Conservation (phyloP, 2,329 filamentous ascomycete species). For the Cylindrodendrum hubeiense region DNA sequence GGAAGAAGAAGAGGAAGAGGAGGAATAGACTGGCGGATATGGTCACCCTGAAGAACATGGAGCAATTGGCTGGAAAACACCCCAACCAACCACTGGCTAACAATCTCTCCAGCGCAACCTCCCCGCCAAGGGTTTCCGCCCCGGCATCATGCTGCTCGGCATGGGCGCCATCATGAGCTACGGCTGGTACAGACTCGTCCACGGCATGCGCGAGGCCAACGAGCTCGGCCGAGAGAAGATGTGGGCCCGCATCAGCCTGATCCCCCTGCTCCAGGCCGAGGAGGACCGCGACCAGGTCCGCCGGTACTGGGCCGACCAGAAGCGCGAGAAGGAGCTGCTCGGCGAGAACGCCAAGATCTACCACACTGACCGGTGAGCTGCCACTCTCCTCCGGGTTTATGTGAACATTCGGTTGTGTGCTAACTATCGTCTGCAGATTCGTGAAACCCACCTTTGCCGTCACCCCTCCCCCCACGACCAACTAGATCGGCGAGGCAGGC, state of each 20-base stretch:
- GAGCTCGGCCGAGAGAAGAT: constrained; percentile 97
- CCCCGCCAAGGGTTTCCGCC: constrained; percentile 90
- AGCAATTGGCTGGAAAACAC: not conserved
- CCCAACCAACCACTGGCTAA: constrained; percentile 15
- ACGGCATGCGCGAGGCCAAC: constrained; percentile 90
- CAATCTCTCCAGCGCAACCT: constrained; percentile 82
- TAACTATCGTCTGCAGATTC: constrained; percentile 65
- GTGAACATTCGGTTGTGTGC: constrained; percentile 7
- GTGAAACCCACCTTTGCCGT: constrained; percentile 84
- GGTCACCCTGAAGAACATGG: not conserved
- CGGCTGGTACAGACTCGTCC: constrained; percentile 88
- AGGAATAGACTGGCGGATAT: not conserved
- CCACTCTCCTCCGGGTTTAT: not conserved
- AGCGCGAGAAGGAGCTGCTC: constrained; percentile 89
- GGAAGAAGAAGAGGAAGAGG: not conserved
- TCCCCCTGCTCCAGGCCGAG: constrained; percentile 93
- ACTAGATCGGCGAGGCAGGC: constrained; percentile 43
- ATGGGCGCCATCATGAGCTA: constrained; percentile 85
- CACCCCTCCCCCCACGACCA: constrained; percentile 77
- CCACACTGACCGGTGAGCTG: constrained; percentile 83
- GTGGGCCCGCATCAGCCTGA: constrained; percentile 96
- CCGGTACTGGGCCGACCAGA: constrained; percentile 86
- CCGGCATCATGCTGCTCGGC: constrained; percentile 80
- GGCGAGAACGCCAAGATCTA: constrained; percentile 89
- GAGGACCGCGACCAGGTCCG: constrained; percentile 96